A percentile compares a stretch with the other conserved stretches of the same genome.
phyloP scores from a whole-genome alignment of 1,284 basidiomycete genomes.

The Trichosporon sp. region DNA sequence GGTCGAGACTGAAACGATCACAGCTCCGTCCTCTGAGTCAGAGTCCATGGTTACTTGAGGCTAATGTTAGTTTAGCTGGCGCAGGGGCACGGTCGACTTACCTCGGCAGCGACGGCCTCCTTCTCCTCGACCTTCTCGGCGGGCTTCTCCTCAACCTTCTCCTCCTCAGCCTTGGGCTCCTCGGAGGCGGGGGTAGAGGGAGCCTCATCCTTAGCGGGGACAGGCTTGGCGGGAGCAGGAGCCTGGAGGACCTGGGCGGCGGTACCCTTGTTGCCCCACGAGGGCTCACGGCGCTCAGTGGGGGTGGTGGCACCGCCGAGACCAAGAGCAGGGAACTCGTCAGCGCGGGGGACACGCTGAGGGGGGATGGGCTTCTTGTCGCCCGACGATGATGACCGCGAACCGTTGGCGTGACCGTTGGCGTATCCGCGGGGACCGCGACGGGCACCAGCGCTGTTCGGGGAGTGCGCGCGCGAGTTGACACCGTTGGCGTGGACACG shows the following conservation, averaged over 20 bases:
- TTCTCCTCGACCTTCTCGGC: neutral
- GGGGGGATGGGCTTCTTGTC: slow-evolving; percentile 21
- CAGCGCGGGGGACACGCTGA: slow-evolving; percentile 47
- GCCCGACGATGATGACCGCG: slow-evolving; percentile 25
- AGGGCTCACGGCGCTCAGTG: slow-evolving; percentile 32
- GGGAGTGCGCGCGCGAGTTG: slow-evolving; percentile 42
- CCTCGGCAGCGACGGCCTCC: neutral
- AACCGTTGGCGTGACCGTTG: slow-evolving; percentile 22
- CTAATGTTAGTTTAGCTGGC: slow-evolving; percentile 8
- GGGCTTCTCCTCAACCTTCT: slow-evolving; percentile 10
- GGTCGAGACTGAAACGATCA: slow-evolving; percentile 45
- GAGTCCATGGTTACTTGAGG: slow-evolving; percentile 45
- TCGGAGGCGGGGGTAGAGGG: neutral
- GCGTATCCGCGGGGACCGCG: slow-evolving; percentile 15
- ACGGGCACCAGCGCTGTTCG: slow-evolving; percentile 24
- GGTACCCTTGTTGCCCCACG: slow-evolving; percentile 40
- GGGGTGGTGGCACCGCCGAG: slow-evolving; percentile 19
- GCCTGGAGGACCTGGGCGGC: slow-evolving; percentile 49
- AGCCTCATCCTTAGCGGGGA: slow-evolving; percentile 19
- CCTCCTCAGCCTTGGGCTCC: slow-evolving; percentile 10
- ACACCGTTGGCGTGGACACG: slow-evolving; percentile 36
- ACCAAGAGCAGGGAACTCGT: slow-evolving; percentile 50
- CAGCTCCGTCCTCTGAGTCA: slow-evolving; percentile 46
- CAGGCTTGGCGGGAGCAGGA: slow-evolving; percentile 44
- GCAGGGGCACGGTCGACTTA: neutral